Evolutionary conservation across 2,329 filamentous ascomycete species (phyloP).

Genomic region (Cordyceps cateniannulata): DNA sequence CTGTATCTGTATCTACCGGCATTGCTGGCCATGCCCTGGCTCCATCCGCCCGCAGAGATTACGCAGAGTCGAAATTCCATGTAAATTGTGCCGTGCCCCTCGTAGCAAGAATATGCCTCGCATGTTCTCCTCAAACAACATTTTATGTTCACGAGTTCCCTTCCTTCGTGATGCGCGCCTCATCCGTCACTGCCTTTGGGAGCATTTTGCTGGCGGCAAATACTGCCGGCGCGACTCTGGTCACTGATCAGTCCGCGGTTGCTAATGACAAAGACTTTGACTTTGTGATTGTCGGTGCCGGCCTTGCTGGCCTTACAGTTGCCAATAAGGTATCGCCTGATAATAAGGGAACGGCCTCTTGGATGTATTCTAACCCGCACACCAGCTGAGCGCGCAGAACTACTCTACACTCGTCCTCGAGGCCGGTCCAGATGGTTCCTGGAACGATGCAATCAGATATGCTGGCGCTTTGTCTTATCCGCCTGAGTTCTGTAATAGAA

Average conservation of each 20-base stretch:
- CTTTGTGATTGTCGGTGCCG: constrained; percentile 33
- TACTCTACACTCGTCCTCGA: constrained; percentile 20
- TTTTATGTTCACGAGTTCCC: no score
- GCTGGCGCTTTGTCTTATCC: constrained; percentile 15
- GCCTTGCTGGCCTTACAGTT: constrained; percentile 27
- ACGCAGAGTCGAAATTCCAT: no score
- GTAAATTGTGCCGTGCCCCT: neutral
- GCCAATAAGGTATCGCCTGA: constrained; percentile 13
- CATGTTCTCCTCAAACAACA: neutral
- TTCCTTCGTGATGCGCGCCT: neutral
- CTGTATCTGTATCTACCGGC: no score
- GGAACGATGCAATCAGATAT: constrained; percentile 17
- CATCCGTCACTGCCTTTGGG: neutral
- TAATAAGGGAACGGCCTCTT: neutral
- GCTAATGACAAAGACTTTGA: constrained; percentile 18
- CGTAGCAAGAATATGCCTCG: neutral
- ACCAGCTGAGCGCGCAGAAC: constrained; percentile 18
- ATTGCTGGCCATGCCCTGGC: no score
- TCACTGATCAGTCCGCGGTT: constrained; percentile 17
- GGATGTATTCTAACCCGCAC: neutral
- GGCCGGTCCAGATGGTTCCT: constrained; percentile 19
- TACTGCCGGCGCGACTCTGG: constrained; percentile 11
- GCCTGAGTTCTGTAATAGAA: constrained; percentile 18
- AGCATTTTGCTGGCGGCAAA: neutral
- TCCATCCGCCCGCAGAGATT: no score